These are phyloP conservation scores for Venturia effusa DNA, from an alignment of 2,329 filamentous ascomycete genomes.

Conservation along the genomic window DNA sequence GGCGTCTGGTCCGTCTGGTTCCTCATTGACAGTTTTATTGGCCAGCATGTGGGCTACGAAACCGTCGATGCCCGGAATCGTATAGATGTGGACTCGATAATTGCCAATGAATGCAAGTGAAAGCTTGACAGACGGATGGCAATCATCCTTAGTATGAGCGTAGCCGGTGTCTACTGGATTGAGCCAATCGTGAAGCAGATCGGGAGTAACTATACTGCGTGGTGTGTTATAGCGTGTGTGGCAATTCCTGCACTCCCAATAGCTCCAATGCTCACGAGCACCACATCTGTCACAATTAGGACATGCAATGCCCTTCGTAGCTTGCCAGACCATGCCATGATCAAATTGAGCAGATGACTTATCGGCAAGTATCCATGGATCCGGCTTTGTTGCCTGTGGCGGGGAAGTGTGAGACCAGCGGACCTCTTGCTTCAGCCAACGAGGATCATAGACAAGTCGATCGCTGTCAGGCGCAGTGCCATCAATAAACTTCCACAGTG, in stretches of 20 bases:
- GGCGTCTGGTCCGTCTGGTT: conserved; percentile 47
- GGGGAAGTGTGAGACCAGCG: conserved; percentile 21
- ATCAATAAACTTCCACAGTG: conserved; percentile 43
- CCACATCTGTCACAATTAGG: conserved; percentile 51
- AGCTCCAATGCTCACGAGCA: conserved; percentile 47
- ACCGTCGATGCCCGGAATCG: conserved; percentile 34
- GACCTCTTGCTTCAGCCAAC: conserved; percentile 47
- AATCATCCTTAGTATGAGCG: conserved; percentile 21
- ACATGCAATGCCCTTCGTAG: conserved; percentile 57
- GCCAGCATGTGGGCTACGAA: conserved; percentile 47
- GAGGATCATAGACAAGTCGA: conserved; percentile 40
- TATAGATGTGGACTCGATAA: conserved; percentile 35
- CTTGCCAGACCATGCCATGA: conserved; percentile 37
- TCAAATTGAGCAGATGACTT: conserved; percentile 16
- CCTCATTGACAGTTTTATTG: conserved; percentile 39
- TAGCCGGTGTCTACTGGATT: conserved; percentile 25
- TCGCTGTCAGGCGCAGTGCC: conserved; percentile 22
- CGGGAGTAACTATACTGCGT: conserved; percentile 20
- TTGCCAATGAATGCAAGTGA: conserved; percentile 25
- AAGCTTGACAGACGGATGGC: conserved; percentile 22
- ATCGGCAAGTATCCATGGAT: conserved; percentile 23
- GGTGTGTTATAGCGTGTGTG: conserved; percentile 31
- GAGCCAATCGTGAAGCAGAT: conserved; percentile 23
- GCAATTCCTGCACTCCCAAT: conserved; percentile 54
- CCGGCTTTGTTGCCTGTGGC: conserved; percentile 29